Percentiles rank a stretch among this genome's conserved stretches.
Conservation (phyloP, 805 yeast species). For the Komagataella populi region DNA sequence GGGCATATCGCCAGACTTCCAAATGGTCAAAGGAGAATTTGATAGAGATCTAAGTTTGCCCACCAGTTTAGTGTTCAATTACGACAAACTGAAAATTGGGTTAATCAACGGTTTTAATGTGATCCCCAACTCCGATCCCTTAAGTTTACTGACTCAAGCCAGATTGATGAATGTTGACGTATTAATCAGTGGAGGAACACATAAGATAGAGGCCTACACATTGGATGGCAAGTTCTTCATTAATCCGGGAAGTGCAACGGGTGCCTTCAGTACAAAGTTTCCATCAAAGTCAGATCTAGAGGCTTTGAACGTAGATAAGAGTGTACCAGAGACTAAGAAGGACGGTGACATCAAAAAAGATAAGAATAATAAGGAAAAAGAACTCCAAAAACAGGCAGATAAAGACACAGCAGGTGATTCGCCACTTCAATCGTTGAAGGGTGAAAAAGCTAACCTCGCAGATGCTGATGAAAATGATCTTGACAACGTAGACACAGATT, state of each 20-base stretch:
- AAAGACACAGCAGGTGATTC: slow-evolving; percentile 1
- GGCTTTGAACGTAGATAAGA: slow-evolving; percentile 16
- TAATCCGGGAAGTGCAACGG: slow-evolving; percentile 97
- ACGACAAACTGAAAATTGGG: slow-evolving; percentile 69
- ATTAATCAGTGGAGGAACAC: slow-evolving; percentile 87
- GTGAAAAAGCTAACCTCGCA: slow-evolving; percentile 5
- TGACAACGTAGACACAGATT: slow-evolving; percentile 8
- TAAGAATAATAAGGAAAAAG: slow-evolving; percentile 4
- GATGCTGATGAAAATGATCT: slow-evolving; percentile 10
- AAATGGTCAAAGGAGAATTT: slow-evolving; percentile 71
- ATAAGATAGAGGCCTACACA: slow-evolving; percentile 84
- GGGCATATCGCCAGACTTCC: slow-evolving; percentile 57
- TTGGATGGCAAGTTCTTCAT: slow-evolving; percentile 85
- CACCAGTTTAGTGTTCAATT: slow-evolving; percentile 46
- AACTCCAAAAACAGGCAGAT: background rate
- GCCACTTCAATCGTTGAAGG: background rate
- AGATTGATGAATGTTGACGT: slow-evolving; percentile 88
- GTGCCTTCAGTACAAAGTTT: slow-evolving; percentile 65
- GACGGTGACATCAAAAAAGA: slow-evolving; percentile 3
- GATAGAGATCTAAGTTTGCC: slow-evolving; percentile 45
- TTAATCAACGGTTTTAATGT: slow-evolving; percentile 74
- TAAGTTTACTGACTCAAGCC: slow-evolving; percentile 69
- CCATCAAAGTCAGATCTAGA: slow-evolving; percentile 38
- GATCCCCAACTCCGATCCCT: slow-evolving; percentile 79
- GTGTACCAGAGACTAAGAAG: slow-evolving; percentile 5